Percentiles rank a stretch among this genome's conserved stretches.
Conservation (phyloP, 495 filamentous ascomycete species). For the Penicillium cosmopolitanum region DNA sequence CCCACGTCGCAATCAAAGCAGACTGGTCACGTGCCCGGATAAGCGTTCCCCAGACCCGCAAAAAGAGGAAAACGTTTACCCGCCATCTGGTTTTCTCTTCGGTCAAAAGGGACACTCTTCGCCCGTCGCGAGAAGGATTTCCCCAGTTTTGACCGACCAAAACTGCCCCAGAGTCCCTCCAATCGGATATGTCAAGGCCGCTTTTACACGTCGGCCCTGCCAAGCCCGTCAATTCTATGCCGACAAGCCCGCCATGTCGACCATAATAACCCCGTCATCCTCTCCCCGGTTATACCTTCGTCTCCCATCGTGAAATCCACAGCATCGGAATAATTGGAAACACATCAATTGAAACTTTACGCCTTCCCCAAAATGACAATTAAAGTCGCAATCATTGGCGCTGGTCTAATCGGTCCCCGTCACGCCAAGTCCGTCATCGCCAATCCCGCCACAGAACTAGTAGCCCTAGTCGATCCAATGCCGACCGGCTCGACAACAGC, state of each 20-base stretch:
- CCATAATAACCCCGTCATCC: neutral
- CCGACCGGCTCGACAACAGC: slow-evolving; percentile 35
- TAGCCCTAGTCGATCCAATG: slow-evolving; percentile 56
- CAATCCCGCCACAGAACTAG: slow-evolving; percentile 49
- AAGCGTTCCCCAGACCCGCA: slow-evolving; percentile 11
- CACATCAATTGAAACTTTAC: neutral
- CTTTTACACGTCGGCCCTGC: neutral
- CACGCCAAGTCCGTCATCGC: slow-evolving; percentile 54
- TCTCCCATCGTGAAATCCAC: neutral
- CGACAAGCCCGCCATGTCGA: neutral
- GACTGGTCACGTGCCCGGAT: slow-evolving; percentile 16
- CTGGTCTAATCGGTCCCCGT: slow-evolving; percentile 61
- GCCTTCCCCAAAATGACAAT: slow-evolving; percentile 19
- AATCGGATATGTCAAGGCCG: slow-evolving; percentile 7
- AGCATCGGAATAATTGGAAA: neutral
- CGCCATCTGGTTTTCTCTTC: slow-evolving; percentile 8
- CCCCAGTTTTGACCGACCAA: neutral
- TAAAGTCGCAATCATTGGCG: slow-evolving; percentile 57
- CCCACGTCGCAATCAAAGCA: neutral
- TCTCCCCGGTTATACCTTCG: neutral
- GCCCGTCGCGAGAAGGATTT: slow-evolving; percentile 6
- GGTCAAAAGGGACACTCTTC: slow-evolving; percentile 1
- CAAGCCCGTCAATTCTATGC: slow-evolving; percentile 2
- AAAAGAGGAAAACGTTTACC: slow-evolving; percentile 11
- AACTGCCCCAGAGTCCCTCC: neutral